Percentiles rank a stretch among this genome's conserved stretches.
Conservation (phyloP, 2,329 filamentous ascomycete species). For the Hypoxylon sp. region DNA sequence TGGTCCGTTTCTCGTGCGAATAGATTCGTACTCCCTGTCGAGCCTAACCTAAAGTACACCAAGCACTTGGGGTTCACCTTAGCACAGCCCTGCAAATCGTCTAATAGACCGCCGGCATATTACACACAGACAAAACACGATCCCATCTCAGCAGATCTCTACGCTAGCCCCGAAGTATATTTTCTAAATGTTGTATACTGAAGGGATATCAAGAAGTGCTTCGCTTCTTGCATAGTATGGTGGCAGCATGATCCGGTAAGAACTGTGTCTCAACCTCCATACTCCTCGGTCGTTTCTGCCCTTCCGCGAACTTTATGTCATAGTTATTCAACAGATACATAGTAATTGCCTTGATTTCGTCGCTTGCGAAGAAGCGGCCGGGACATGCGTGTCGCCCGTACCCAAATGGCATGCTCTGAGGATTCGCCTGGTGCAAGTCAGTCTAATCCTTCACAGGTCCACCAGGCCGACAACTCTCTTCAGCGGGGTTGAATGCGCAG, state of each 20-base stretch:
- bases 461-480: no score
- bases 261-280: constrained; percentile 20
- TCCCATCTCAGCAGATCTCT: neutral
- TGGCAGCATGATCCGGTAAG: constrained; percentile 17
- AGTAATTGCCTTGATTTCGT: constrained; percentile 49
- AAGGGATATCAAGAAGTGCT: neutral
- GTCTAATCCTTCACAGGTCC: neutral
- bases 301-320: constrained; percentile 39
- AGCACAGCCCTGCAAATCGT: neutral
- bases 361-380: constrained; percentile 50
- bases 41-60: no score
- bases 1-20: no score
- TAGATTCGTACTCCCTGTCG: no score
- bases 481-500: no score
- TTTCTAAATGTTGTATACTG: neutral
- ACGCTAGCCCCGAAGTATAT: neutral
- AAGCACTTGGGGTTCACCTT: neutral
- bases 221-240: constrained; percentile 20
- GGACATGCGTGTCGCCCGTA: constrained; percentile 52
- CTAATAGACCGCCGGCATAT: no score
- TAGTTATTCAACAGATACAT: constrained; percentile 39
- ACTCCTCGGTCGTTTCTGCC: constrained; percentile 11
- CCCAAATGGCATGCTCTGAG: constrained; percentile 48
- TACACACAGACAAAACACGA: neutral
- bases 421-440: constrained; percentile 19